Percentiles rank a stretch among this genome's conserved stretches.
Conservation (phyloP, 495 filamentous ascomycete genomes). For the Penicillium daleae region DNA sequence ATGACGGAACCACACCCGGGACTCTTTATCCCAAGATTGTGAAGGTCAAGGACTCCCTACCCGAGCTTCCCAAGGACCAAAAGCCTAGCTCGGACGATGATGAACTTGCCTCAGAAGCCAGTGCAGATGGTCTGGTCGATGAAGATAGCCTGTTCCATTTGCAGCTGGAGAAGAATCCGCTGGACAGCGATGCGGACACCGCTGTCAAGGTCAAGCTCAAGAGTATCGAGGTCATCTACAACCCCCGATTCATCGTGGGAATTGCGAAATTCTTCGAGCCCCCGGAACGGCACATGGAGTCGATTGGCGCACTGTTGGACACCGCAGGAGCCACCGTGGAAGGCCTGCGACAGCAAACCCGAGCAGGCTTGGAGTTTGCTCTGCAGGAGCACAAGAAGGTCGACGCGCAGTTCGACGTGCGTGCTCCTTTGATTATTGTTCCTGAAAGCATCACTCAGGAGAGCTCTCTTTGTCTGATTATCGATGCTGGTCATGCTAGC, state of each 20-base stretch:
- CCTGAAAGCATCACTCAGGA: constrained; percentile 86
- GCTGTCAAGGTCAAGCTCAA: constrained; percentile 89
- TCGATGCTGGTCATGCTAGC: constrained; percentile 95
- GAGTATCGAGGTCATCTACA: constrained; percentile 95
- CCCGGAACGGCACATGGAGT: constrained; percentile 97
- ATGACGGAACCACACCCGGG: constrained; percentile 91
- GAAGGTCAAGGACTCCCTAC: constrained; percentile 83
- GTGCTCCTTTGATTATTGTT: constrained; percentile 93
- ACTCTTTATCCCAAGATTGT: constrained; percentile 93
- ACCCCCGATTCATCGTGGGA: constrained; percentile 87
- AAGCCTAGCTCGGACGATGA: constrained; percentile 56
- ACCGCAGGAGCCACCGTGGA: constrained; percentile 94
- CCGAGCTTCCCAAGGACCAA: constrained; percentile 48
- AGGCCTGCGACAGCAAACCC: constrained; percentile 89
- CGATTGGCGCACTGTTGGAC: constrained; percentile 90
- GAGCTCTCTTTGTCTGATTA: constrained; percentile 81
- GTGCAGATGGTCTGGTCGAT: constrained; percentile 55
- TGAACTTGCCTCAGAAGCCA: constrained; percentile 60
- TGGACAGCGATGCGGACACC: constrained; percentile 89
- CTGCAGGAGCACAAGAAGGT: constrained; percentile 97
- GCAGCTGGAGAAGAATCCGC: constrained; percentile 89
- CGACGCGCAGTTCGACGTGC: constrained; percentile 92
- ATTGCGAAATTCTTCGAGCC: constrained; percentile 94
- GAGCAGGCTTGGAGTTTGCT: constrained; percentile 93
- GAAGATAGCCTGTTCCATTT: constrained; percentile 88